phyloP scores from a whole-genome alignment of 1,139 yeast species.

The Kurtzmaniella natalensis region DNA sequence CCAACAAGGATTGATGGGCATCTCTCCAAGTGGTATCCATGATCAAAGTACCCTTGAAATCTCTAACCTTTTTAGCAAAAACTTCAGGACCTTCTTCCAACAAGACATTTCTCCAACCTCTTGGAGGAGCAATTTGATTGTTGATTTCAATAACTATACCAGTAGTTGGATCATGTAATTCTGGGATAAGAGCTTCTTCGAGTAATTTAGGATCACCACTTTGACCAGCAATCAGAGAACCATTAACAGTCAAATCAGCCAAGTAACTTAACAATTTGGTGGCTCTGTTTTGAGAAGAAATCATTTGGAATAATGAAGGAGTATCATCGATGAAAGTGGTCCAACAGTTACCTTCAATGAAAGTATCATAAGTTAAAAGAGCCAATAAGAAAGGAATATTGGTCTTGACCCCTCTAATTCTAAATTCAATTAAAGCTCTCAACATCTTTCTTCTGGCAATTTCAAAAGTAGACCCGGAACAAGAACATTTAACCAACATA shows the following conservation, averaged over 20 bases:
- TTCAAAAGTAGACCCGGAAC: constrained; percentile 95
- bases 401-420: constrained; percentile 98
- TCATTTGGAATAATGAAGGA: constrained; percentile 92
- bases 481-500: constrained; percentile 95
- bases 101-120: constrained; percentile 90
- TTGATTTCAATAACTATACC: constrained; percentile 57
- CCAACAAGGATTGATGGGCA: constrained; percentile 97
- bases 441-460: constrained; percentile 97
- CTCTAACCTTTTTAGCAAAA: constrained; percentile 84
- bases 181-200: constrained; percentile 73
- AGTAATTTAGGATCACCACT: constrained; percentile 81
- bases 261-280: constrained; percentile 84
- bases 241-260: constrained; percentile 92
- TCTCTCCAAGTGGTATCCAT: constrained; percentile 99
- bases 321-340: constrained; percentile 98
- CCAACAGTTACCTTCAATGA: constrained; percentile 89
- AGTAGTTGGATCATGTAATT: constrained; percentile 54
- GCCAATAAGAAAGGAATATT: constrained; percentile 95
- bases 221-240: constrained; percentile 94
- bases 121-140: constrained; percentile 42
- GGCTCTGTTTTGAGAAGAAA: constrained; percentile 93
- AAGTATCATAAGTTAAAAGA: constrained; percentile 87
- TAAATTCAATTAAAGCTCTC: constrained; percentile 91
- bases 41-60: constrained; percentile 77
- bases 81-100: constrained; percentile 82